These are phyloP conservation scores for Cutaneotrichosporon cavernicola DNA, from an alignment of 1,284 basidiomycete species.

Conservation along the genomic window DNA sequence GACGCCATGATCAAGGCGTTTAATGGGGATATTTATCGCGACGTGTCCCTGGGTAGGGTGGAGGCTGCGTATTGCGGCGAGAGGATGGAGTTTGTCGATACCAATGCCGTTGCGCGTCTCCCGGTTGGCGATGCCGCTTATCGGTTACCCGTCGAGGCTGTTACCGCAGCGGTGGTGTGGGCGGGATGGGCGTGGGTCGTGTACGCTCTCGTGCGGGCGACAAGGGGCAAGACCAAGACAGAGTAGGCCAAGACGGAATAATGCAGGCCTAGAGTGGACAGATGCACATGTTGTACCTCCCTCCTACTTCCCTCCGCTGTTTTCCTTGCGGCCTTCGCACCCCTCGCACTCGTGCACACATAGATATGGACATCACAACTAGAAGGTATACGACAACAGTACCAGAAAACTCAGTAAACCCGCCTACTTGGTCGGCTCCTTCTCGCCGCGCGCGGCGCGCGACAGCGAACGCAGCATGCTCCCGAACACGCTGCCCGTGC, in stretches of 20 bases:
- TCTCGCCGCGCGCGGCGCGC: constrained; percentile 43
- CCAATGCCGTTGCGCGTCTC: not conserved
- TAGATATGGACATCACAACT: constrained; percentile 2
- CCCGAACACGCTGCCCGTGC: constrained; percentile 42
- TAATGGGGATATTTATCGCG: not conserved
- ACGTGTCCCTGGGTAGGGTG: not conserved
- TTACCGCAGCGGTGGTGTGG: constrained; percentile 15
- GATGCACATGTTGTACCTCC: not conserved
- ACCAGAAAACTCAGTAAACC: not conserved
- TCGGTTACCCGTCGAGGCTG: constrained; percentile 16
- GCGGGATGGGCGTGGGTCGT: constrained; percentile 17
- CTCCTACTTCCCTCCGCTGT: not conserved
- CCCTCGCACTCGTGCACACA: not conserved
- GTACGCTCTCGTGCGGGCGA: constrained; percentile 8
- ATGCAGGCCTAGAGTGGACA: not conserved
- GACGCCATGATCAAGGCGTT: not conserved
- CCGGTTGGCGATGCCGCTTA: constrained; percentile 16
- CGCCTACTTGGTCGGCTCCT: constrained; percentile 6
- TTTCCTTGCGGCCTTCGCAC: not conserved
- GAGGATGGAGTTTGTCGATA: not conserved
- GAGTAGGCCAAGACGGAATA: constrained; percentile 8
- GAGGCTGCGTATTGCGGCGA: not conserved
- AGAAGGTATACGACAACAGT: not conserved
- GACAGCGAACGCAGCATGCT: constrained; percentile 48
- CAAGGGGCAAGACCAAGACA: not conserved